Evolutionary conservation across 2,329 filamentous ascomycete species (phyloP), one percentile per base, ranked within the genome.

Genomic region (Penicillium sp.): DNA sequence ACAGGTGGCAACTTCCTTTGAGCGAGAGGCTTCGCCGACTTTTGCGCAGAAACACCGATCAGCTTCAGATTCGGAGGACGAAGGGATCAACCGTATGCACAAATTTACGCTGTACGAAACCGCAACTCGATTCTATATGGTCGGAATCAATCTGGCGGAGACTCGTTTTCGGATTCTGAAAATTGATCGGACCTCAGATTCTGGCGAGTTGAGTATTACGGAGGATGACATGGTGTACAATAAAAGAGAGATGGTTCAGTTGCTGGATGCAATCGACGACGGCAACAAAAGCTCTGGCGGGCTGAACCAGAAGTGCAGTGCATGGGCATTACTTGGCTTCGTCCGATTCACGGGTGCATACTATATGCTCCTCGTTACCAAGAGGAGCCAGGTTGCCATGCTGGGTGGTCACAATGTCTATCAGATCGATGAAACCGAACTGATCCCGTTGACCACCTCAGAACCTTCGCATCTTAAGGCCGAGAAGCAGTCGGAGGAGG

Each of bases 71-170:
- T 71, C 70, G 12, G 72, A 74, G 13, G 78, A 79, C 56, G 77
- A 82, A 53, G 78, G 79, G 2, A 75, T 82, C 44, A 79, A 77
- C 57, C 81, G 80, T 55, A 96, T 99, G 91, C 92, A 97, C 79
- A 96, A 94, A 70, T 97, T 96, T 75, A 94, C 90, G n/a, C 79
- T 99, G 23, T 97, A 99, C 75, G 94, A 99, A 78, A 99, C 94
- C 3, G 90, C 91, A 13, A 91, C 88, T 55, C 86, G 91, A 52
- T 99, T 94, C 75, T 99, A 97, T 74, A 89, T 99, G 63, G 91
- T 97, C 19, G 94, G 94, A 15, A 89, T 90, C 51, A 94, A 99
- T 72, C 86, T 96, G 55, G 88, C 91, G 65, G 94, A 97, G 74
- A 89, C 86, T 68, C 86, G 89, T 27, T 97, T 94, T 75, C 87